Evolutionary conservation across 2,329 filamentous ascomycete genomes (phyloP), one percentile per base, ranked within the genome.

Genomic region (Epichloe glyceriae): DNA sequence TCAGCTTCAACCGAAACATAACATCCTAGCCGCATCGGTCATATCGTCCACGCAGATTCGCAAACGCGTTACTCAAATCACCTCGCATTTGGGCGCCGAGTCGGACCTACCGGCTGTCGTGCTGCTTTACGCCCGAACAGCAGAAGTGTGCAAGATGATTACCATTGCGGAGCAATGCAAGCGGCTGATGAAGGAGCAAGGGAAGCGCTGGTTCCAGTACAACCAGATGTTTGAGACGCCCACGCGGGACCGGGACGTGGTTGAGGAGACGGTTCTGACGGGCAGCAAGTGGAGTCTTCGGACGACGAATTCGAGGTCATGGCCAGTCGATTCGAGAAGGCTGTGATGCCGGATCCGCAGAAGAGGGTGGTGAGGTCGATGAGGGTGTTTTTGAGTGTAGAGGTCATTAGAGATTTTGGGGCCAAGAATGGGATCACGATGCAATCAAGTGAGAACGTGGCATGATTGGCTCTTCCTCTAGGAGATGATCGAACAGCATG

Each of bases 111-210:
- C 60, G 45, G 62, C 64, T 10, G 59, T 72, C 14, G 70, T 70
- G n/a, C 61, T 81, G 39, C 63, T 81, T 17, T 70, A 78, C 57
- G 74, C 76, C 34, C 72, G 73, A 19, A 67, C 73, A 0, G 53
- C 62, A 10, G 74, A 79, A 3, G 73, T 78, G 2, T 73, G 72
- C 64, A 89, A 88, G 64, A 70, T 87, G 58, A 77, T 87, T 57
- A 83, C 78, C 4, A 75, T 88, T 44, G 73, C 74, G 43, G 85
- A 88, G 64, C 80, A 85, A 38, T 74, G 73, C 51, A 83, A 84
- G 63, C 68, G 75, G 39, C 68, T 79, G 45, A 65, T 85, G 49
- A 67, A 60, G 34, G 70, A 72, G 47, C 64, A 69, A 40, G 70
- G 70, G 3, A 69, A 67, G 53, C 56, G 66, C 46, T 80, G 74